Base-by-base conservation (phyloP, 2,329 filamentous ascomycete species). In the Colletotrichum sp. region DNA sequence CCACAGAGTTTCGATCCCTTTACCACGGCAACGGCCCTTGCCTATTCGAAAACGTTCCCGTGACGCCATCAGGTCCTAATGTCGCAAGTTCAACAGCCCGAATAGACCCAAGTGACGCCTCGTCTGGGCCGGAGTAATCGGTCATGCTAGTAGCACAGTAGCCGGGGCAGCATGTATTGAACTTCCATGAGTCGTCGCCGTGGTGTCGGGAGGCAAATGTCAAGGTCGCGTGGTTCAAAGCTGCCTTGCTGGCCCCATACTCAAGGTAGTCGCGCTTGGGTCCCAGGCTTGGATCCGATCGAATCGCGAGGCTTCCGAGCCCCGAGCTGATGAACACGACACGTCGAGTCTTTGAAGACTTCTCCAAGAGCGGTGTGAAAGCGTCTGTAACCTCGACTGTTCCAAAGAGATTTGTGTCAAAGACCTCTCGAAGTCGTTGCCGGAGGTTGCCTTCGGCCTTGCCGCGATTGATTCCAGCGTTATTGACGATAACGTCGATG, bases 361-460 rank as follows among this genome's bases (percentile, higher is more conserved):
- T 66, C 1, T 84, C 79, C 77, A 87, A 78, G 0, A 84, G 79
- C 3, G 84, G 81, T 5, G 86, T 74, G 3, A 82, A 83, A 6
- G 84, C 84, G 8, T 83, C 85, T 7, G 90, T 91, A 1, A 91
- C 87, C 59, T 89, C 85, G 6, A 92, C 80, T 1, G 91, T 81
- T 4, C 91, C 91, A 71, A 90, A 91, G 79, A 92, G 89, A 78
- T 93, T 92, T 74, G 90, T 86, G 65, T 93, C 89, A 81, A 92
- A 87, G 78, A 92, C 88, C 4, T 81, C 85, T 3, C 87, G 84
- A 56, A 90, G 87, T 34, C 90, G 85, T 3, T 84, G 79, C 2
- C 90, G 85, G 1, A 83, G 83, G 5, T 89, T 80, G 8, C 88
- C 87, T 78, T 93, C 91, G 63, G 92, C 87, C 2, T 88, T 86